Base-by-base conservation (phyloP, 768 basidiomycete genomes). In the Clitopilus hobsonii region DNA sequence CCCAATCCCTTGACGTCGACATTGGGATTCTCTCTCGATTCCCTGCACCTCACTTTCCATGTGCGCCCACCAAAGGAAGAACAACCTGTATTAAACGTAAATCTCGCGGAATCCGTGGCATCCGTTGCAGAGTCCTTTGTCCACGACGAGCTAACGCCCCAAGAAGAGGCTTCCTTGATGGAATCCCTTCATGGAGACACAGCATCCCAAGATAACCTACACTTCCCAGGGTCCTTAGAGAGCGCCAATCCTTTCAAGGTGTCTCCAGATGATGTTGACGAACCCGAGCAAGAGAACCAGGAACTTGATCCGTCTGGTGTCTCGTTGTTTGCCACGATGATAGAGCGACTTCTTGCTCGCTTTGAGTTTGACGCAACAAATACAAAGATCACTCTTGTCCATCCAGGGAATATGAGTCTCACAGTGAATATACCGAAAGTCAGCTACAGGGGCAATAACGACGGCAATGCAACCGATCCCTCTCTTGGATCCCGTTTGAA, bases 101-200 rank as follows among this genome's bases (percentile, higher is more conserved):
- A 86, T 64, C 77, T 95, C 13, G 74, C 90, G 3, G 82, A 86
- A 47, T 94, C 94, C 22, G 83, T 90, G 26, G 78, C 76, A 36
- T 84, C 83, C 11, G 81, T 86, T 23, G 88, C 91, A 0, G 64
- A 92, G 60, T 84, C 87, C 3, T 98, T 98, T 70, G 75, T 96
- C 23, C 88, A 94, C 48, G 80, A 91, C 58, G 91, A 94, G 63
- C 74, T 97, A 50, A 78, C 84, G 22, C 74, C 80, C 6, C 74
- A 75, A 58, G 92, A 96, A 64, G 89, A 86, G 61, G 83, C 81
- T 6, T 74, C 81, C 27, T 75, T 95, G 20, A 81, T 84, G 62
- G 78, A 85, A 56, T 91, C 91, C 1, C 69, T 94, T 48, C 82
- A 81, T 61, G 67, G 79, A 58, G 75, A 78, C 8, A 11, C 22